Percentiles rank a stretch among this genome's conserved stretches.
phyloP scores from a whole-genome alignment of 805 yeast species.

The Cyberlindnera petersonii region DNA sequence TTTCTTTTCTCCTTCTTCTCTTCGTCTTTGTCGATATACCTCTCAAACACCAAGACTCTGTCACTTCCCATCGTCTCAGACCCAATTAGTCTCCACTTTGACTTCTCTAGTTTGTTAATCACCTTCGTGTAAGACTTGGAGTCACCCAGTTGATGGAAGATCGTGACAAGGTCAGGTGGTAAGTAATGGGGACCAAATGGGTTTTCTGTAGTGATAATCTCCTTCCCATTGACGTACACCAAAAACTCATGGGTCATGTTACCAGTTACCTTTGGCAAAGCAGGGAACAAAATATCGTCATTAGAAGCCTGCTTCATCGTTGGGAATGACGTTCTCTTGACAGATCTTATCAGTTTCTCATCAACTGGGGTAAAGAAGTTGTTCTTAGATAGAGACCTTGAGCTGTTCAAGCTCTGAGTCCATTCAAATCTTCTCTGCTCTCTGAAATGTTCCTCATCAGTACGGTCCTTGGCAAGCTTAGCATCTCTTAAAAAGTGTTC shows the following conservation, averaged over 20 bases:
- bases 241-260: conserved; percentile 23
- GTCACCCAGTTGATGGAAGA: conserved; percentile 40
- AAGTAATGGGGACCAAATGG: conserved; percentile 38
- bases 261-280: conserved; percentile 7
- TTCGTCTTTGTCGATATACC: conserved; percentile 23
- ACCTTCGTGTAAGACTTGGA: conserved; percentile 30
- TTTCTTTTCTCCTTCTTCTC: conserved; percentile 1
- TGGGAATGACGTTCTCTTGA: conserved; percentile 20
- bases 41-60: conserved; percentile 38
- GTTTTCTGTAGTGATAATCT: conserved; percentile 30
- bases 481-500: conserved; percentile 43
- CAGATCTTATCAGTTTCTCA: conserved; percentile 11
- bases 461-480: conserved; percentile 35
- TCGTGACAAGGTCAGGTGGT: conserved; percentile 39
- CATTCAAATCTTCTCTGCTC: conserved; percentile 46
- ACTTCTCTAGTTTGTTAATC: conserved; percentile 40
- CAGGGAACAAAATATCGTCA: conserved; percentile 26
- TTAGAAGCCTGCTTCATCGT: conserved; percentile 6
- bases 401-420: conserved; percentile 30
- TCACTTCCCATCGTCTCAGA: conserved; percentile 28
- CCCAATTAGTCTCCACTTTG: conserved; percentile 31
- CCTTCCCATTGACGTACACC: conserved; percentile 14
- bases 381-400: conserved; percentile 35
- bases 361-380: conserved; percentile 40
- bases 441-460: conserved; percentile 43